Evolutionary conservation across 306 rosid species (phyloP).

Genomic region (Malus sieversii): DNA sequence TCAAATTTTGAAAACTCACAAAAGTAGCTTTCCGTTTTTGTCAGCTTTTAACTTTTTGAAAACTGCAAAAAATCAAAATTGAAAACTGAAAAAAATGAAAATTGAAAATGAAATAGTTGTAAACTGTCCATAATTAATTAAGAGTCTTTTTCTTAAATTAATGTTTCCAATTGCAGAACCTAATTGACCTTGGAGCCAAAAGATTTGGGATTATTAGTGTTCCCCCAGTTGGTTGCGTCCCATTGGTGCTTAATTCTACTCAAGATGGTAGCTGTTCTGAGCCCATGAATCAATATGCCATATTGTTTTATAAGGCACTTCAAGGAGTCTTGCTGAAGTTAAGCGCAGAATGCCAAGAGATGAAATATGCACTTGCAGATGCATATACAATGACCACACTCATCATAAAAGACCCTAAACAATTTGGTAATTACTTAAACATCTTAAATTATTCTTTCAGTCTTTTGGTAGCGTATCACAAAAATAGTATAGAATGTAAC

Average conservation of each 20-base stretch:
- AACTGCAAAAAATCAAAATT: no score
- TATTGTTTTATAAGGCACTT: constrained; percentile 7
- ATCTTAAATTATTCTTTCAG: background rate
- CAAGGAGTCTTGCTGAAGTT: constrained; percentile 10
- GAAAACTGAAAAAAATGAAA: no score
- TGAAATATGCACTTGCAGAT: constrained; percentile 39
- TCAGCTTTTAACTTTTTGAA: no score
- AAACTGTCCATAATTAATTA: no score
- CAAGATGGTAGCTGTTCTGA: background rate
- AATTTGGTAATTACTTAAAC: constrained; percentile 16
- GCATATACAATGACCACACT: constrained; percentile 14
- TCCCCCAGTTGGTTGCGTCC: constrained; percentile 20
- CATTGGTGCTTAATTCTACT: background rate
- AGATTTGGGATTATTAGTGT: constrained; percentile 10
- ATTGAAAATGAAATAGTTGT: no score
- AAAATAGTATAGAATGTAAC: no score
- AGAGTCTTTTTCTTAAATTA: background rate
- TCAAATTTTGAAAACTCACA: no score
- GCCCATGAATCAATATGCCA: constrained; percentile 14
- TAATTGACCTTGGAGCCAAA: constrained; percentile 18
- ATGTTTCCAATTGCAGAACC: background rate
- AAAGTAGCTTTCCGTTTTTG: no score
- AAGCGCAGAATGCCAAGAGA: constrained; percentile 21
- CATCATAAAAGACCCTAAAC: background rate
- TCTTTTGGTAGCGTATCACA: background rate